Base-by-base conservation (phyloP, 148 eudicot species). In the Silene conica region DNA sequence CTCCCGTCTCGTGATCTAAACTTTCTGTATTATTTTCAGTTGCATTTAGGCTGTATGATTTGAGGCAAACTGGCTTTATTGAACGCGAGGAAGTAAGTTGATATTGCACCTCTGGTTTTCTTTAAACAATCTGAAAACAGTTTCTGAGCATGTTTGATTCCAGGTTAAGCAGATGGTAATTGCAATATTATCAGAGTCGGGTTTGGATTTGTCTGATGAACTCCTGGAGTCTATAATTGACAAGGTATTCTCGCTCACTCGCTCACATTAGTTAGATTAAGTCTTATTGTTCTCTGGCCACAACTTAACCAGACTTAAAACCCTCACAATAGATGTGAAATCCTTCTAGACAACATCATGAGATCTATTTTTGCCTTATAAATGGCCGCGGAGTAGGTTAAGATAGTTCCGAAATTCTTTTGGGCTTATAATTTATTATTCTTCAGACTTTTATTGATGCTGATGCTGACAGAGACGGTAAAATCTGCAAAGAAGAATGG, bases 51-150 rank as follows among this genome's bases (percentile, higher is more conserved):
- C 88, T 95, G 56, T 95, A 95, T 80, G 97, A 95, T 81, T 73
- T 95, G 80, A 82, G 99, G 74, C 93, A 92, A 78, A 90, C 96
- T 21, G 99, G 99, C 23, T 95, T 82, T 79, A 95, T 95, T 63
- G 97, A 95, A 79, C 89, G 99, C 15, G 96, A 95, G 80, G 97
- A 95, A 92, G 99, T 95, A 82, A 83, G 97, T 95, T 19, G 46
- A 68, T n/a, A 16, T 18, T 59, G 16, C 67, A 16, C 45, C 52
- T 45, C 63, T 16, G 45, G 58, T 16, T 57, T 61, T n/a, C 50
- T 20, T 12, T 55, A 25, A 34, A 31, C 18, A 48, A 34, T 54
- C 61, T 18, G 26, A 60, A 23, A 54, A 28, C 50, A 76, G 5
- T 15, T 80, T 48, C 77, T 69, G 45, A 73, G 41, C 67, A 41